Evolutionary conservation across 257 asterid genomes (phyloP).

Genomic region (Solanum lycopersicoides): DNA sequence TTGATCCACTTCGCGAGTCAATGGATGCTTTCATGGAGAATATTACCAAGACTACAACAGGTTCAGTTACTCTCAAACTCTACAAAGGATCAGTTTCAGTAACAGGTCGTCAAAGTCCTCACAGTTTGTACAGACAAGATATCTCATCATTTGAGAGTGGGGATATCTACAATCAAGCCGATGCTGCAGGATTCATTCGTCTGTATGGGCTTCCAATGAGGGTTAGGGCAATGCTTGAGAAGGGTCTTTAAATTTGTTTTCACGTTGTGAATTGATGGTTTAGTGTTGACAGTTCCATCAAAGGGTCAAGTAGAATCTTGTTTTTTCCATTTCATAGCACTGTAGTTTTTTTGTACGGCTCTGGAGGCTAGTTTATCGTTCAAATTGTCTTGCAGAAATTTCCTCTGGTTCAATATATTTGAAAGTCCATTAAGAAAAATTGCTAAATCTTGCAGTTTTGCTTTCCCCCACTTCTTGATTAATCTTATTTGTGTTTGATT

Average conservation of each 20-base stretch:
- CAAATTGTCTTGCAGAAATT: neutral
- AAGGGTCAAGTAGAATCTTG: neutral
- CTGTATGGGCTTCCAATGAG: slow-evolving; percentile 86
- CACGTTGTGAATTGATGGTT: neutral
- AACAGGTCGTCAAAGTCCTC: slow-evolving; percentile 61
- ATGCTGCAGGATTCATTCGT: slow-evolving; percentile 87
- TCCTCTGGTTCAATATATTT: neutral
- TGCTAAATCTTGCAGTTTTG: neutral
- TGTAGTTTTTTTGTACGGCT: neutral
- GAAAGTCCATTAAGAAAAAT: neutral
- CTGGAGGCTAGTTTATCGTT: neutral
- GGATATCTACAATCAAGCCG: slow-evolving; percentile 77
- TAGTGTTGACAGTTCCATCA: neutral
- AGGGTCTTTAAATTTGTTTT: slow-evolving; percentile 32
- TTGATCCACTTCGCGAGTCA: slow-evolving; percentile 84
- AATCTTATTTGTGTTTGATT: neutral
- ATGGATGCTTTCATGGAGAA: slow-evolving; percentile 94
- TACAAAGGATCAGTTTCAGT: slow-evolving; percentile 71
- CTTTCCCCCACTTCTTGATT: neutral
- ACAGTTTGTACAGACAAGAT: slow-evolving; percentile 73
- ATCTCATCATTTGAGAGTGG: slow-evolving; percentile 94
- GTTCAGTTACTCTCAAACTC: slow-evolving; percentile 75
- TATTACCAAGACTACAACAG: slow-evolving; percentile 66
- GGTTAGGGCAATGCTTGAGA: slow-evolving; percentile 76
- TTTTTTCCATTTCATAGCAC: neutral